phyloP scores from a whole-genome alignment of 305 asterid genomes.

The Fraxinus velutina region DNA sequence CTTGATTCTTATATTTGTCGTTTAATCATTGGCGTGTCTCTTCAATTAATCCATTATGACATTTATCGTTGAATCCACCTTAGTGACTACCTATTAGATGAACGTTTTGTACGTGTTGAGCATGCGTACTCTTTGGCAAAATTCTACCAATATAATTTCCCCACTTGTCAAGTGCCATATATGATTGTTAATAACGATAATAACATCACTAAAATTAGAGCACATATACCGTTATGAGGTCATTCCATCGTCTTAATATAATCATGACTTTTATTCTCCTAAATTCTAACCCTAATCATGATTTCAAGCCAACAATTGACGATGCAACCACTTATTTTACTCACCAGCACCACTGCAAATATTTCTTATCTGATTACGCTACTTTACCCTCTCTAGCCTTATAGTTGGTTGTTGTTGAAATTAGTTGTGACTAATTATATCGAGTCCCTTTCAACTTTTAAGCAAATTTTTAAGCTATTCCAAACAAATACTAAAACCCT shows the following conservation, averaged over 20 bases:
- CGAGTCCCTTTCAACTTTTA: background rate
- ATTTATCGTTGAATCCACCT: background rate
- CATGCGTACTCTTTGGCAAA: background rate
- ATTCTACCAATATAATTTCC: background rate
- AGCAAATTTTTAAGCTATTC: background rate
- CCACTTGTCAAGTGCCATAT: background rate
- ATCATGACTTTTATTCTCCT: slow-evolving; percentile 15
- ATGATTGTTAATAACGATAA: background rate
- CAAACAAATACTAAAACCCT: background rate
- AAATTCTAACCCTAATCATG: slow-evolving; percentile 24
- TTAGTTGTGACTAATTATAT: background rate
- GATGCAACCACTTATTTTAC: slow-evolving; percentile 26
- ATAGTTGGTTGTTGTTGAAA: slow-evolving; percentile 10
- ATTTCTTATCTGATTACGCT: background rate
- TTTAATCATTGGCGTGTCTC: background rate
- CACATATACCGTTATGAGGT: slow-evolving; percentile 24
- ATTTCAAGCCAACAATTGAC: slow-evolving; percentile 26
- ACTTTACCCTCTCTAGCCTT: background rate
- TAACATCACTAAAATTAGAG: slow-evolving; percentile 4
- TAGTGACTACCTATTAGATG: background rate
- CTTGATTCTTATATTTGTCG: background rate
- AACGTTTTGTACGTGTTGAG: background rate
- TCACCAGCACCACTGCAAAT: slow-evolving; percentile 24
- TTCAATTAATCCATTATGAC: background rate
- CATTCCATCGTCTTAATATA: slow-evolving; percentile 15